These are phyloP conservation scores for Afroboletus lepidellus DNA, from an alignment of 1,284 basidiomycete genomes.

Conservation along the genomic window DNA sequence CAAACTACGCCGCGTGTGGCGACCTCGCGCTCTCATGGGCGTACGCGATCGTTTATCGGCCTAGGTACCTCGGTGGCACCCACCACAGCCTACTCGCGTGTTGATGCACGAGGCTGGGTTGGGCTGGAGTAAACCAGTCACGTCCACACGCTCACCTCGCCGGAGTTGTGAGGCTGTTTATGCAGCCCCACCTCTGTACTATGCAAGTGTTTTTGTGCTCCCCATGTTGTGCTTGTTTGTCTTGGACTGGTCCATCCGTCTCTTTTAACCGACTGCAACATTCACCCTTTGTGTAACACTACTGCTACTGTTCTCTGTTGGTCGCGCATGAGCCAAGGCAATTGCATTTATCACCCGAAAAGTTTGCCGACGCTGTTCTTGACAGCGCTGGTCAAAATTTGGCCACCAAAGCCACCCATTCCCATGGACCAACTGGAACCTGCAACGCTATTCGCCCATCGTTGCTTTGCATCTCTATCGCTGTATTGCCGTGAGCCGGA, in stretches of 20 bases:
- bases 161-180: constrained; percentile 9
- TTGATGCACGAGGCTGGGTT: constrained; percentile 76
- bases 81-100: constrained; percentile 78
- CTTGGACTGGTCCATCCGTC: constrained; percentile 21
- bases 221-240: constrained; percentile 19
- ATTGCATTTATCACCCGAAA: constrained; percentile 42
- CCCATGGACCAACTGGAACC: constrained; percentile 62
- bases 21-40: constrained; percentile 62
- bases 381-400: constrained; percentile 75
- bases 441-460: constrained; percentile 72
- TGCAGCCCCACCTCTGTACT: constrained; percentile 8
- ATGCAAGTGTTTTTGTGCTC: constrained; percentile 17
- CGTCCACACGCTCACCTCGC: constrained; percentile 9
- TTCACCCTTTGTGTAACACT: constrained; percentile 29
- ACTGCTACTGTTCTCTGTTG: constrained; percentile 20
- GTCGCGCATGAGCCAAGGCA: constrained; percentile 5
- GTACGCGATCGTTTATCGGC: constrained; percentile 70
- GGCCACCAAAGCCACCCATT: constrained; percentile 75
- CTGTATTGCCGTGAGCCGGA: constrained; percentile 40
- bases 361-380: constrained; percentile 79
- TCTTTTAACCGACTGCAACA: constrained; percentile 1
- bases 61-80: constrained; percentile 65
- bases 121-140: constrained; percentile 43
- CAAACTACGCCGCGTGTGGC: constrained; percentile 71
- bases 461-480: constrained; percentile 84